Evolutionary conservation across 768 basidiomycete species (phyloP).

Genomic region (Russula dissimulans): DNA sequence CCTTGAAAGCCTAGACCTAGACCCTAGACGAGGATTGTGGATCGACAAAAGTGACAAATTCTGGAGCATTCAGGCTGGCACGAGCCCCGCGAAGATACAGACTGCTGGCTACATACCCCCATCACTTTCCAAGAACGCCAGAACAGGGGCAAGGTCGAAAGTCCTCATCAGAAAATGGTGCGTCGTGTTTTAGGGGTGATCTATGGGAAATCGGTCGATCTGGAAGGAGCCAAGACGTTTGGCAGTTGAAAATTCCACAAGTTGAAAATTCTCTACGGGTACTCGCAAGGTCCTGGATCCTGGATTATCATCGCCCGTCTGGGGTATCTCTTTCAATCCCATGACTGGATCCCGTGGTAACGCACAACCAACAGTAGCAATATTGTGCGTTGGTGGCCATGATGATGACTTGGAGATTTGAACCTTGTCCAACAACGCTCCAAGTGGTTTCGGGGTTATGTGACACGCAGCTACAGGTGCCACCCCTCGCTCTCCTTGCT

Average conservation of each 20-base stretch:
- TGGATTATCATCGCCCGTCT: neutral
- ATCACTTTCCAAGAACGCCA: neutral
- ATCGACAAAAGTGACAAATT: neutral
- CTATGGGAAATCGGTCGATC: constrained; percentile 1
- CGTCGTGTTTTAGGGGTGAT: neutral
- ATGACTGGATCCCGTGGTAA: constrained; percentile 6
- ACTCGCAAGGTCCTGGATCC: neutral
- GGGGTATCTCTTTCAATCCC: neutral
- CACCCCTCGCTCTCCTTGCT: neutral
- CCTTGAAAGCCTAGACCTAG: neutral
- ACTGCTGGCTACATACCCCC: neutral
- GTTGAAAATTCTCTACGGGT: neutral
- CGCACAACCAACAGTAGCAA: neutral
- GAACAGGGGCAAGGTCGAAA: neutral
- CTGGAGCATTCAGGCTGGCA: neutral
- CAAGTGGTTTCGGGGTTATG: neutral
- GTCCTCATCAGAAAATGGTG: neutral
- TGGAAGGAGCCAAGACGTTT: neutral
- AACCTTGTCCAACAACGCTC: neutral
- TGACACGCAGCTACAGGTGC: neutral
- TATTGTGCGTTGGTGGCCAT: neutral
- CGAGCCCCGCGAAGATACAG: neutral
- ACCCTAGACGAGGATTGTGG: neutral
- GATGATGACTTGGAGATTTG: neutral
- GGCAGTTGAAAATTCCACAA: neutral